phyloP scores from a whole-genome alignment of 2,329 filamentous ascomycete genomes.

The Fusarium anguioides region DNA sequence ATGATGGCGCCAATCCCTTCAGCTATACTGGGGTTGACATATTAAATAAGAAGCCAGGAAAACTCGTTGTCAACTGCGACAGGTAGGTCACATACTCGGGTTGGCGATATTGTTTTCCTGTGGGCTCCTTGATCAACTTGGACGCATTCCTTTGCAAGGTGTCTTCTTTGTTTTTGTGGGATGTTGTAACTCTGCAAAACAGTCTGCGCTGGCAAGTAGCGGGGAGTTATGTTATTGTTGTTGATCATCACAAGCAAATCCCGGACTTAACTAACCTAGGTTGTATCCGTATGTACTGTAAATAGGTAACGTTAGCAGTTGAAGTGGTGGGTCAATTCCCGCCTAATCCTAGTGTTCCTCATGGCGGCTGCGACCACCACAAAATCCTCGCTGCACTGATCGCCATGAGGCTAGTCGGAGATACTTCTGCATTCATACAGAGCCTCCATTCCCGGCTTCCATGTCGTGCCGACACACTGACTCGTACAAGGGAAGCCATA shows the following conservation, averaged over 20 bases:
- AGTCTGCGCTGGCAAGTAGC: not conserved
- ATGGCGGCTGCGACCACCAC: constrained; percentile 27
- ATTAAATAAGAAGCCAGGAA: not conserved
- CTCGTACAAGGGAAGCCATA: constrained; percentile 26
- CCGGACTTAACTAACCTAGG: not conserved
- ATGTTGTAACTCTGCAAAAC: not conserved
- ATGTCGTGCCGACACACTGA: constrained; percentile 37
- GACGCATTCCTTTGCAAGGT: not conserved
- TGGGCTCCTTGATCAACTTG: constrained; percentile 6
- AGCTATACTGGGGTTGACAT: constrained; percentile 35
- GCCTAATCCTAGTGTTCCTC: constrained; percentile 31
- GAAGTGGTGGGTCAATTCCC: constrained; percentile 36
- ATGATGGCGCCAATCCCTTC: constrained; percentile 32
- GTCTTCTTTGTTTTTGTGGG: not conserved
- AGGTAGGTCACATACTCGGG: not conserved
- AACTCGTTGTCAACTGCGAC: not conserved
- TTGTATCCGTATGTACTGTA: too few species aligned
- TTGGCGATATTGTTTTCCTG: not conserved
- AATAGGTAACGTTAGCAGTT: not conserved
- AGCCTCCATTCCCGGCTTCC: constrained; percentile 33
- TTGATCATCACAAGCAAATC: constrained; percentile 5
- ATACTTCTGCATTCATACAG: constrained; percentile 39
- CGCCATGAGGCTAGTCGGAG: constrained; percentile 36
- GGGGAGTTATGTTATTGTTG: not conserved
- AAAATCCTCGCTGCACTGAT: constrained; percentile 37